phyloP scores from a whole-genome alignment of 2,329 filamentous ascomycete species.

The Rhynchosporium secalis region DNA sequence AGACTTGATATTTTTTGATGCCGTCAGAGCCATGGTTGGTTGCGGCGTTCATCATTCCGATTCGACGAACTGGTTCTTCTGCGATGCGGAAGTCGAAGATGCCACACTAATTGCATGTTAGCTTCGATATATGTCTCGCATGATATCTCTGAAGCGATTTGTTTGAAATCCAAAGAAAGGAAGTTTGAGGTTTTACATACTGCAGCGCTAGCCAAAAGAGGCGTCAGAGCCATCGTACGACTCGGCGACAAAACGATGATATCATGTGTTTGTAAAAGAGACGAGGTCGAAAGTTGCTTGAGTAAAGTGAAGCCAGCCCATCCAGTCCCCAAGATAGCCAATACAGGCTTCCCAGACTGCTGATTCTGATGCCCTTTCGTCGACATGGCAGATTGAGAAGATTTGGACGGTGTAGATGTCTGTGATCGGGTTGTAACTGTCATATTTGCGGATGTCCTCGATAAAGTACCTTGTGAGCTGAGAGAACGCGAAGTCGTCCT shows the following conservation, averaged over 20 bases:
- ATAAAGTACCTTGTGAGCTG: no score
- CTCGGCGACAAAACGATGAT: constrained; percentile 46
- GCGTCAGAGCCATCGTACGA: constrained; percentile 47
- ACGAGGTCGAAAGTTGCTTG: constrained; percentile 40
- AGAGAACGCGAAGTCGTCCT: not conserved
- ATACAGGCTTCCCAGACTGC: constrained; percentile 17
- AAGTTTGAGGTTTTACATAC: not conserved
- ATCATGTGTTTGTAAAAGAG: constrained; percentile 36
- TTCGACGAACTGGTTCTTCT: constrained; percentile 46
- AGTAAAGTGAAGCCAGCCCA: constrained; percentile 45
- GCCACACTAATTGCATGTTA: constrained; percentile 35
- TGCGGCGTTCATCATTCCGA: constrained; percentile 24
- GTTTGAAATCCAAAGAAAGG: not conserved
- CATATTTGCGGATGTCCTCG: not conserved
- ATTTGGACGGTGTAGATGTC: constrained; percentile 7
- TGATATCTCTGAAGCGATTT: no score
- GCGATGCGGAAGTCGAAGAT: constrained; percentile 48
- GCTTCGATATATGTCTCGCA: not conserved
- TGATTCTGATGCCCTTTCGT: not conserved
- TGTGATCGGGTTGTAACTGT: constrained; percentile 14
- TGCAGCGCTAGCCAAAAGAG: constrained; percentile 47
- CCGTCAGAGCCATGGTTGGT: constrained; percentile 21
- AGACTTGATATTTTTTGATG: constrained; percentile 44
- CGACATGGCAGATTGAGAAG: not conserved
- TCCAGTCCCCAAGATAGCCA: constrained; percentile 42